phyloP scores from a whole-genome alignment of 495 filamentous ascomycete species.

The Astrothelium subdiscretum region DNA sequence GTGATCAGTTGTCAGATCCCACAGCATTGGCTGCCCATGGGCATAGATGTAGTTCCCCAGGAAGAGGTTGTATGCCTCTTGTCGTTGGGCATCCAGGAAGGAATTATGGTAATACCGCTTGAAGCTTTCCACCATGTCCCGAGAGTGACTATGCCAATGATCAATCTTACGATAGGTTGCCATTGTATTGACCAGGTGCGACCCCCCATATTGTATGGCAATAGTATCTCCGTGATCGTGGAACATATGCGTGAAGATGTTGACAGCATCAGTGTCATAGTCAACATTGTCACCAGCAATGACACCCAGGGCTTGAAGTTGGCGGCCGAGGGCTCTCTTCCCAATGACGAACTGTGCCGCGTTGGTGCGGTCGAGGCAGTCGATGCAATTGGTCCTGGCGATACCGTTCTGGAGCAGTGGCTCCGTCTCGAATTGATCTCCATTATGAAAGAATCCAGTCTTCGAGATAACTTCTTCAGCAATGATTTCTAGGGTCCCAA shows the following conservation, averaged over 20 bases:
- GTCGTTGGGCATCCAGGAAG: constrained; percentile 87
- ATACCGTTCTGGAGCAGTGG: constrained; percentile 81
- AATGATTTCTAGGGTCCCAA: constrained; percentile 77
- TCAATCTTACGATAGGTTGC: constrained; percentile 97
- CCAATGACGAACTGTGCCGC: constrained; percentile 96
- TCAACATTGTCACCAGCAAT: constrained; percentile 67
- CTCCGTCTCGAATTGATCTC: constrained; percentile 48
- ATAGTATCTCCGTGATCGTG: constrained; percentile 97
- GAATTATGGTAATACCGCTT: constrained; percentile 99
- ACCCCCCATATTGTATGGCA: constrained; percentile 94
- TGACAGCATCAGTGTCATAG: constrained; percentile 91
- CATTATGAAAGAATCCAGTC: constrained; percentile 93
- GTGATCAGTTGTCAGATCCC: constrained; percentile 92
- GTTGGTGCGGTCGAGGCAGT: constrained; percentile 93
- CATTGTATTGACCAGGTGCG: constrained; percentile 97
- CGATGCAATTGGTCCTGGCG: constrained; percentile 92
- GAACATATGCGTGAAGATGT: constrained; percentile 94
- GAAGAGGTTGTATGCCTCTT: constrained; percentile 97
- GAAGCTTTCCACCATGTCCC: constrained; percentile 98
- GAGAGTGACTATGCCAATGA: constrained; percentile 92
- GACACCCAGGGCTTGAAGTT: constrained; percentile 85
- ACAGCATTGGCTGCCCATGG: constrained; percentile 90
- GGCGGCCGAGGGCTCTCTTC: constrained; percentile 85
- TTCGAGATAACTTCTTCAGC: constrained; percentile 72
- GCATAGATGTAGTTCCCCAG: constrained; percentile 90